Evolutionary conservation across 2,329 filamentous ascomycete species (phyloP), one percentile per base, ranked within the genome.

Genomic region (Diaporthe ampelina): DNA sequence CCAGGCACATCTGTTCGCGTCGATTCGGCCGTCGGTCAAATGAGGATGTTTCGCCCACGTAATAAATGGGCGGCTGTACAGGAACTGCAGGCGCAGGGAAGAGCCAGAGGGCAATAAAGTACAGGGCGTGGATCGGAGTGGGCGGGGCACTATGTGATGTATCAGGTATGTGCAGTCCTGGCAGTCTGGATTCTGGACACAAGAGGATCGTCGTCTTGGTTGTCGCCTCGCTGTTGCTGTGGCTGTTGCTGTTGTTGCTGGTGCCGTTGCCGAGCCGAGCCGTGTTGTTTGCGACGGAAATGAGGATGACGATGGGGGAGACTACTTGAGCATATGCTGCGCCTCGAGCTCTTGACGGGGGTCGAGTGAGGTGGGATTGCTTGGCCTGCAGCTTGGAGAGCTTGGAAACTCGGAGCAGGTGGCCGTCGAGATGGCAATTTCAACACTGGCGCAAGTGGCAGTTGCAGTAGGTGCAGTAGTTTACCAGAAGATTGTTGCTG

Each of bases 31-130:
- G 57, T 59, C 50, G 63, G 58, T 43, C 45, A 54, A 63, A 70
- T 58, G 70, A 50, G 45, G 19, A 69, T 70, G 54, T 75, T 75
- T 73, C 63, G 70, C 71, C 73, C 73, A 75, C 73, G 73, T 73
- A 75, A 73, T 61, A 74, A 57, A 45, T 43, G 45, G 40, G 58
- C 57, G 71, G 61, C 37, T 59, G 37, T 72, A 45, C 52, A 43
- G 35, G 52, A 48, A 48, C 32, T 37, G 65, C 67, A 59, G 43
- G 65, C 65, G 71, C 65, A 73, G 29, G 37, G 52, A 54, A 68
- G 63, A 70, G 63, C 29, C 65, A 43, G 40, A 43, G 40, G 40
- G 40, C 40, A 43, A 43, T 43, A 58, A 50, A 71, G 57, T 35
- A 40, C 70, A 19, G 50, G 68, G 68, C 68, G 68, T 50, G 68